Percentiles rank a stretch among this genome's conserved stretches.
Evolutionary conservation across 306 rosid species (phyloP).

Genomic region (Prunus mongolica): DNA sequence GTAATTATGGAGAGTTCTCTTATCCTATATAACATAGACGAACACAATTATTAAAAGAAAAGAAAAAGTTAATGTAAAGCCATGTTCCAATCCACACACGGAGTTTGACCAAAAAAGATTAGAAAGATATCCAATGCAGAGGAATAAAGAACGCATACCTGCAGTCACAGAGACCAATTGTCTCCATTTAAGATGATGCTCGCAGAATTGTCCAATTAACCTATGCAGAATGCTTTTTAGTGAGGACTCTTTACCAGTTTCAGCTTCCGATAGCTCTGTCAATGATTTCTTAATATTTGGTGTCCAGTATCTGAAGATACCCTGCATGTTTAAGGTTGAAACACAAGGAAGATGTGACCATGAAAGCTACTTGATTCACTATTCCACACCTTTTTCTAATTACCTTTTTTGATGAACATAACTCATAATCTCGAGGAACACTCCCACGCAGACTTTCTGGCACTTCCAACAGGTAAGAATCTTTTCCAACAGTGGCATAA

Average conservation of each 20-base stretch:
- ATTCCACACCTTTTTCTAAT: conserved; percentile 8
- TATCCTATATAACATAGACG: background rate
- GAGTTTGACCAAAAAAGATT: background rate
- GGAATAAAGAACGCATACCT: conserved; percentile 38
- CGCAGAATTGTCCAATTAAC: conserved; percentile 65
- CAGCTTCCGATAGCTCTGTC: conserved; percentile 69
- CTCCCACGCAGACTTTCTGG: conserved; percentile 61
- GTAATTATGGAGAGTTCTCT: background rate
- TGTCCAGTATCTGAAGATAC: conserved; percentile 88
- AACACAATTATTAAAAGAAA: background rate
- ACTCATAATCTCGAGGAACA: conserved; percentile 67
- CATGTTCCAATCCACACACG: background rate
- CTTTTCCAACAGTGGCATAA: conserved; percentile 78
- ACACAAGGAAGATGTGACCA: conserved; percentile 16
- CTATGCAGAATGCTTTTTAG: conserved; percentile 80
- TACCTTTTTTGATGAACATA: conserved; percentile 81
- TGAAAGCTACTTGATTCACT: conserved; percentile 10
- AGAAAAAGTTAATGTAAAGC: background rate
- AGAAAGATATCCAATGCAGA: background rate
- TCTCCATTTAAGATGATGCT: conserved; percentile 78
- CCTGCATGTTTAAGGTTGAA: conserved; percentile 50
- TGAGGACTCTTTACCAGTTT: conserved; percentile 65
- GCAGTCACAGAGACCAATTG: conserved; percentile 78
- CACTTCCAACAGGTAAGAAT: conserved; percentile 77
- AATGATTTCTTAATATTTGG: conserved; percentile 61